Conservation (phyloP, 2,329 filamentous ascomycete genomes). For the Cordyceps tenuipes region DNA sequence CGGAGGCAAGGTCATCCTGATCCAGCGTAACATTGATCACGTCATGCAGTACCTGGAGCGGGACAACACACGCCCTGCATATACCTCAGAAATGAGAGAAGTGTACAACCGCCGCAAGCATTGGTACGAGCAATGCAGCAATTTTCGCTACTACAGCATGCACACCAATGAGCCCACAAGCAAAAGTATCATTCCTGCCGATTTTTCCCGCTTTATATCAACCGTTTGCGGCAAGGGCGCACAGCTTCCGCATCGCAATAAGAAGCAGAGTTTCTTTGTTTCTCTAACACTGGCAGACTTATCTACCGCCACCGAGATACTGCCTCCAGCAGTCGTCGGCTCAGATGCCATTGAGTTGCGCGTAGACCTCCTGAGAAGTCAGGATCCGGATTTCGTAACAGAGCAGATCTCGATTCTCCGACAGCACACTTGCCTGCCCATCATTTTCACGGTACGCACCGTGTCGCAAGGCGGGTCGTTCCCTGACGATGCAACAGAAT, state of each 20-base stretch:
- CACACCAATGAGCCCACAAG: slow-evolving; percentile 31
- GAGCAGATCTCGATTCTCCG: slow-evolving; percentile 76
- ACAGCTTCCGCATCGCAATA: slow-evolving; percentile 38
- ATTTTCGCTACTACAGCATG: slow-evolving; percentile 85
- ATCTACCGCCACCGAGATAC: slow-evolving; percentile 49
- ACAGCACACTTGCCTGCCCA: slow-evolving; percentile 61
- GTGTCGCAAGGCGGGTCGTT: slow-evolving; percentile 80
- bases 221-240: slow-evolving; percentile 31
- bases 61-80: slow-evolving; percentile 87
- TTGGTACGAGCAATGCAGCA: slow-evolving; percentile 90
- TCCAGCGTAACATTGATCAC: slow-evolving; percentile 79
- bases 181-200: slow-evolving; percentile 22
- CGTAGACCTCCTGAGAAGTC: slow-evolving; percentile 80
- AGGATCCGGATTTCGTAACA: slow-evolving; percentile 66
- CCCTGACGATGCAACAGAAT: slow-evolving; percentile 64
- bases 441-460: slow-evolving; percentile 90
- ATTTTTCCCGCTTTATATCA: slow-evolving; percentile 31
- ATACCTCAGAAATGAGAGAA: slow-evolving; percentile 82
- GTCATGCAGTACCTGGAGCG: slow-evolving; percentile 82
- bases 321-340: slow-evolving; percentile 70
- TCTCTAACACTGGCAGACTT: slow-evolving; percentile 79
- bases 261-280: slow-evolving; percentile 82
- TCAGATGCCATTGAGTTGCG: slow-evolving; percentile 89
- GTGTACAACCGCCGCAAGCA: slow-evolving; percentile 85
- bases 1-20: slow-evolving; percentile 77